A percentile compares a stretch with the other conserved stretches of the same genome.
Evolutionary conservation across 352 stramenopile species (phyloP).

Genomic region (Aphanomyces stellatus): DNA sequence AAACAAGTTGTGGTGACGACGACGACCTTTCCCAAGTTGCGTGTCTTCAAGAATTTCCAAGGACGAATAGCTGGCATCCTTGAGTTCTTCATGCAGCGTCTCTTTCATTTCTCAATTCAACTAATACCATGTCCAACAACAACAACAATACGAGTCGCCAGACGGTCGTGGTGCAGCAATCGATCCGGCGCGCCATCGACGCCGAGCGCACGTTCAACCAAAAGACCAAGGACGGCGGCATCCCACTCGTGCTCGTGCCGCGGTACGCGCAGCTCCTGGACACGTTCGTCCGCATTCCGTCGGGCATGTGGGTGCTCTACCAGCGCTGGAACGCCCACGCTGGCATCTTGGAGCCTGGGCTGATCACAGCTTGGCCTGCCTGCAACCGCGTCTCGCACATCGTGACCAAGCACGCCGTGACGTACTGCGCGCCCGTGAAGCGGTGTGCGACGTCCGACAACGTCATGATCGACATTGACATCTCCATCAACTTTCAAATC

Average conservation of each 20-base stretch:
- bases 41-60: too few species aligned
- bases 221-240: constrained; percentile 39
- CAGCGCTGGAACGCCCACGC: constrained; percentile 77
- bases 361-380: constrained; percentile 68
- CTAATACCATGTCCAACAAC: not conserved
- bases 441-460: constrained; percentile 77
- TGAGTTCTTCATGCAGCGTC: too few species aligned
- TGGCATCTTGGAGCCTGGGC: constrained; percentile 66
- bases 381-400: constrained; percentile 83
- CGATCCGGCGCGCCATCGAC: constrained; percentile 46
- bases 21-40: too few species aligned
- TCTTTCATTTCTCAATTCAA: too few species aligned
- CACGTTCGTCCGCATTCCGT: constrained; percentile 54
- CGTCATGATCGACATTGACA: constrained; percentile 85
- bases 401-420: constrained; percentile 77
- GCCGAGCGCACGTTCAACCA: constrained; percentile 44
- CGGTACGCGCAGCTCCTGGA: constrained; percentile 42
- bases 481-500: constrained; percentile 84
- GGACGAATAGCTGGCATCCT: too few species aligned
- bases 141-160: constrained; percentile 1
- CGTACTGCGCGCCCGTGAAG: constrained; percentile 62
- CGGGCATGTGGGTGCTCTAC: constrained; percentile 70
- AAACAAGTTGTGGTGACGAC: too few species aligned
- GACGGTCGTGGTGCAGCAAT: constrained; percentile 44
- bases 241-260: constrained; percentile 57